These are phyloP conservation scores for Chaetomium sp. DNA, from an alignment of 2,329 filamentous ascomycete genomes.

Conservation along the genomic window DNA sequence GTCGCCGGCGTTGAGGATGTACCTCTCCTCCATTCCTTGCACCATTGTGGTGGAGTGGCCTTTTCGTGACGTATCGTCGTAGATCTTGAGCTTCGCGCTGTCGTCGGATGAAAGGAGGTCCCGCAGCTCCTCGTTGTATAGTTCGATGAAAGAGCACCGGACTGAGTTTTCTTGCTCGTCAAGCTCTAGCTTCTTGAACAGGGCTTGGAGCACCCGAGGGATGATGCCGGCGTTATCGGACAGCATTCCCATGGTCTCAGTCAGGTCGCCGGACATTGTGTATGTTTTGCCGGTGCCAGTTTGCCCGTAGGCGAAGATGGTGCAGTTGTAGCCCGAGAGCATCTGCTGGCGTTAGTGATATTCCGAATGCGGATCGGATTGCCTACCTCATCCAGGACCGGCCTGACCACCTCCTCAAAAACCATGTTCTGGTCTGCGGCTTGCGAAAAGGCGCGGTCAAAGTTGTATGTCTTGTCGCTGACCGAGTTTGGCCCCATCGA, in stretches of 20 bases:
- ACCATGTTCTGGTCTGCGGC: slow-evolving; percentile 92
- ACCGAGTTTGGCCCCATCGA: slow-evolving; percentile 91
- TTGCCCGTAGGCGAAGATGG: slow-evolving; percentile 97
- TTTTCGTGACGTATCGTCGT: slow-evolving; percentile 83
- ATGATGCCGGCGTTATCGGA: slow-evolving; percentile 95
- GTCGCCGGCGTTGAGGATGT: slow-evolving; percentile 81
- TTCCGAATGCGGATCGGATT: neutral
- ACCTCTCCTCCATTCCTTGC: slow-evolving; percentile 96
- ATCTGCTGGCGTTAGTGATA: slow-evolving; percentile 59
- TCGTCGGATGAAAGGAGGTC: slow-evolving; percentile 86
- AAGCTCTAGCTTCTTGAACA: slow-evolving; percentile 82
- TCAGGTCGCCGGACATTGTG: slow-evolving; percentile 99
- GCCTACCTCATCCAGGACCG: slow-evolving; percentile 85
- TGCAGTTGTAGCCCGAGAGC: slow-evolving; percentile 93
- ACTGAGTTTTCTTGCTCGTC: slow-evolving; percentile 83
- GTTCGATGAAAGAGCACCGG: slow-evolving; percentile 97
- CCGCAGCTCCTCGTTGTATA: slow-evolving; percentile 96
- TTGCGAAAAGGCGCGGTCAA: slow-evolving; percentile 95
- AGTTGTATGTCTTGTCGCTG: slow-evolving; percentile 94
- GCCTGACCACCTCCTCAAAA: slow-evolving; percentile 92
- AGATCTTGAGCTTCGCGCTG: slow-evolving; percentile 87
- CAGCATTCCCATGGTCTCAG: slow-evolving; percentile 77
- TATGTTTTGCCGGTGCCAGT: slow-evolving; percentile 99
- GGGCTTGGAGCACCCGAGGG: slow-evolving; percentile 80
- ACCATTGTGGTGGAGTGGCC: slow-evolving; percentile 85